These are phyloP conservation scores for Neocucurbitaria cava DNA, from an alignment of 2,329 filamentous ascomycete genomes.

Conservation along the genomic window DNA sequence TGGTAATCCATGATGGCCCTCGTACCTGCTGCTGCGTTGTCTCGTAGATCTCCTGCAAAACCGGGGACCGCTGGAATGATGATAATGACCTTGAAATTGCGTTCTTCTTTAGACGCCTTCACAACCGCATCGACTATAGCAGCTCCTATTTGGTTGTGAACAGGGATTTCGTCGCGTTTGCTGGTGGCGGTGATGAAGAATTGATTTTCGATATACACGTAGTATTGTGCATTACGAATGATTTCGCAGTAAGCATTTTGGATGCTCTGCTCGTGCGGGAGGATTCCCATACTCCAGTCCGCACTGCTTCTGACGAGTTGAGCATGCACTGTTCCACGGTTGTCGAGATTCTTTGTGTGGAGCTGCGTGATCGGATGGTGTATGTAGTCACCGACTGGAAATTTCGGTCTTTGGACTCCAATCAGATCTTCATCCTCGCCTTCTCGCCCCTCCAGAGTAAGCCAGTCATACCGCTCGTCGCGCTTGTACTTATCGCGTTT, in stretches of 20 bases:
- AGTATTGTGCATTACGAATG: conserved; percentile 88
- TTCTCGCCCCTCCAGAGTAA: conserved; percentile 77
- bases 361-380: conserved; percentile 78
- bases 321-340: conserved; percentile 76
- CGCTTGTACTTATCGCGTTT: conserved; percentile 99
- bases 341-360: conserved; percentile 64
- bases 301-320: conserved; percentile 89
- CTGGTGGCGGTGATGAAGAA: conserved; percentile 92
- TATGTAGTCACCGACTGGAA: conserved; percentile 86
- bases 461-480: conserved; percentile 82
- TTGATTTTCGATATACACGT: conserved; percentile 97
- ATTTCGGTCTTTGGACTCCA: conserved; percentile 85
- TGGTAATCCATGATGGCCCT: conserved; percentile 97
- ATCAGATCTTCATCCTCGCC: conserved; percentile 84
- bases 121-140: conserved; percentile 93
- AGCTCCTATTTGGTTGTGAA: conserved; percentile 85
- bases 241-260: conserved; percentile 86
- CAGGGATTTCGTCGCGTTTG: conserved; percentile 76
- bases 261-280: conserved; percentile 78
- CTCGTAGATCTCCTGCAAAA: conserved; percentile 88
- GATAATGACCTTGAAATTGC: conserved; percentile 91
- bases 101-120: conserved; percentile 76
- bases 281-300: conserved; percentile 93
- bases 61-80: conserved; percentile 91
- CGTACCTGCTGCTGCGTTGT: conserved; percentile 83